Percentiles rank a stretch among this genome's conserved stretches.
These are phyloP conservation scores for Fusarium hainanense DNA, from an alignment of 2,329 filamentous ascomycete species.

Conservation along the genomic window DNA sequence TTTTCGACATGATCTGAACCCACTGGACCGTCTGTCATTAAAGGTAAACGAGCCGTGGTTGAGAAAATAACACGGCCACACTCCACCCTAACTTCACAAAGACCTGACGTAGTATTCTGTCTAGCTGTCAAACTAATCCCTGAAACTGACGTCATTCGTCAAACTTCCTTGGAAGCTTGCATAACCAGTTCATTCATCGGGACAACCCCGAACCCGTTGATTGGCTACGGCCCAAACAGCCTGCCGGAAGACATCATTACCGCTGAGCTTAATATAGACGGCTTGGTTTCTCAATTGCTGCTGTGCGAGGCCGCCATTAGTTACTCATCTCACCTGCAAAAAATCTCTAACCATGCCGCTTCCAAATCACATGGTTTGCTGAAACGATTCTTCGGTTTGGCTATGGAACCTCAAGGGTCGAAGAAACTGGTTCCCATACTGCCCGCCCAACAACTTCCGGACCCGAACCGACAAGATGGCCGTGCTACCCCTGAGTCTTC, in stretches of 20 bases:
- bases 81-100: neutral
- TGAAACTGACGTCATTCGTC: neutral
- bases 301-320: neutral
- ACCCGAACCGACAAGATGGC: neutral
- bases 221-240: neutral
- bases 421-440: conserved; percentile 22
- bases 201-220: neutral
- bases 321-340: neutral
- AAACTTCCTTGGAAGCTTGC: conserved; percentile 1
- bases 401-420: conserved; percentile 12
- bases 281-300: neutral
- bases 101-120: neutral
- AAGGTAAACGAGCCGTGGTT: neutral
- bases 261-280: neutral
- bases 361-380: neutral
- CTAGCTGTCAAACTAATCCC: neutral
- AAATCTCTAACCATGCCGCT: neutral
- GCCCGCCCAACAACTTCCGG: conserved; percentile 6
- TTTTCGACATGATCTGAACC: neutral
- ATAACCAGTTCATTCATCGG: neutral
- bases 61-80: neutral
- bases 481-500: neutral
- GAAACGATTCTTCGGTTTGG: neutral
- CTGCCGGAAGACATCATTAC: neutral
- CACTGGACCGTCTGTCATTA: neutral